Evolutionary conservation across 495 filamentous ascomycete species (phyloP).

Genomic region (Baudoinia panamericana): DNA sequence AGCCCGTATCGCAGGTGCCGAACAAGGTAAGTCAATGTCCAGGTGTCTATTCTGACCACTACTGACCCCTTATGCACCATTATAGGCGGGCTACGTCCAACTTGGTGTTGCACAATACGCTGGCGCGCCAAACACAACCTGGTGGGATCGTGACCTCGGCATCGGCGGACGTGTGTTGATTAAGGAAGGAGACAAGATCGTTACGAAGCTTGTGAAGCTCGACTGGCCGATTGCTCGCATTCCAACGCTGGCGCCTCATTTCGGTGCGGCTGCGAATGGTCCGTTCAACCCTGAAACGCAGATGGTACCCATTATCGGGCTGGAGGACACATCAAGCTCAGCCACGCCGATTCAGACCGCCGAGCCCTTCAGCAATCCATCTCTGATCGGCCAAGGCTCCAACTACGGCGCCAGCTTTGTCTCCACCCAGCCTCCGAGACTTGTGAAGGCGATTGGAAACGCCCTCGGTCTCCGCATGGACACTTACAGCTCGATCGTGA

Average conservation of each 20-base stretch:
- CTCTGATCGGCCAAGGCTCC: constrained; percentile 32
- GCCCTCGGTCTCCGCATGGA: constrained; percentile 58
- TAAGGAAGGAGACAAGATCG: constrained; percentile 66
- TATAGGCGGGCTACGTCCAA: constrained; percentile 80
- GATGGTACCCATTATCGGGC: constrained; percentile 83
- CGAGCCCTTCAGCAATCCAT: constrained; percentile 24
- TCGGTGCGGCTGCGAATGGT: constrained; percentile 64
- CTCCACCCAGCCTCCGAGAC: constrained; percentile 64
- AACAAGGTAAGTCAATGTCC: too few relatives aligned
- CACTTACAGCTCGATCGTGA: constrained; percentile 55
- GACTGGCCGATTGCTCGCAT: constrained; percentile 90
- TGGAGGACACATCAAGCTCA: constrained; percentile 54
- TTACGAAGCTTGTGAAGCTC: constrained; percentile 71
- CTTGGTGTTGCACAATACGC: constrained; percentile 88
- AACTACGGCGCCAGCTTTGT: constrained; percentile 37
- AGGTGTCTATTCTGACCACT: too few relatives aligned
- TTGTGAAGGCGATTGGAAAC: constrained; percentile 68
- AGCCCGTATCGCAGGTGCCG: constrained; percentile 74
- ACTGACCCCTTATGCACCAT: too few relatives aligned
- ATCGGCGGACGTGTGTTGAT: constrained; percentile 83
- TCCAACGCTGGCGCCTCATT: constrained; percentile 87
- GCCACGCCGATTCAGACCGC: constrained; percentile 8
- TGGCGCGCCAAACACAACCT: constrained; percentile 68
- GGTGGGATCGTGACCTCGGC: constrained; percentile 90
- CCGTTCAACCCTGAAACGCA: constrained; percentile 83